Base-by-base conservation (phyloP, 2,329 filamentous ascomycete genomes). In the Aureobasidium zeae region DNA sequence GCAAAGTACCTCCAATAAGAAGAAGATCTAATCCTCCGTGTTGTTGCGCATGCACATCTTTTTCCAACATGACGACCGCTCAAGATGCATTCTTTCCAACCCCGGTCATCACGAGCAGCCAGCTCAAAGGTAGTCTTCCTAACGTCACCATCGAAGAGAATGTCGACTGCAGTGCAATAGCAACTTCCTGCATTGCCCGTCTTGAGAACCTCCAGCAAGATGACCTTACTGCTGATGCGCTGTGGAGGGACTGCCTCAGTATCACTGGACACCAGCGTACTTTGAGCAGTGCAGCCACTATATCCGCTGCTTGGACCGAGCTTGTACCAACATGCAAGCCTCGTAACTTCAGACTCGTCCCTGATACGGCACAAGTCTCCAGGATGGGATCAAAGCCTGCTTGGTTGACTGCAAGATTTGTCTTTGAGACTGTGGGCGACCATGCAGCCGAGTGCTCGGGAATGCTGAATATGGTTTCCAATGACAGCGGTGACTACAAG, bases 211-310 rank as follows among this genome's bases (percentile, higher is more conserved):
- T 49, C 9, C 24, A 31, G 16, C 29, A 48, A 20, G 31, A 30
- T 15, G 36, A 49, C 28, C 29, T 49, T 8, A 38, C 42, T 9
- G 20, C 20, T 13, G 51, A 51, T 39, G 48, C 49, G 2, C 47
- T 55, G 4, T 79, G 74, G 74, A 64, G 75, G 26, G 76, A 80
- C 52, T 71, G 78, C 43, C 65, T 79, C 3, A 69, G 63, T 5
- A 53, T 79, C 8, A 69, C 71, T 0, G 77, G 74, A 69, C 67
- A 74, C 24, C 64, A 76, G 17, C 71, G 66, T 25, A 79, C 76
- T 0, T 52, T 73, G n/a, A 68, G 71, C 49, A 67, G 69, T 10
- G 54, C 57, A 34, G 50, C 65, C 37, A 63, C 61, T 21, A 69
- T 74, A 32, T 29, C 54, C 39, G 37, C 54, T 59, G 58, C 50